These are phyloP conservation scores for Pythium dissotocum DNA, from an alignment of 352 stramenopile genomes.

Conservation along the genomic window DNA sequence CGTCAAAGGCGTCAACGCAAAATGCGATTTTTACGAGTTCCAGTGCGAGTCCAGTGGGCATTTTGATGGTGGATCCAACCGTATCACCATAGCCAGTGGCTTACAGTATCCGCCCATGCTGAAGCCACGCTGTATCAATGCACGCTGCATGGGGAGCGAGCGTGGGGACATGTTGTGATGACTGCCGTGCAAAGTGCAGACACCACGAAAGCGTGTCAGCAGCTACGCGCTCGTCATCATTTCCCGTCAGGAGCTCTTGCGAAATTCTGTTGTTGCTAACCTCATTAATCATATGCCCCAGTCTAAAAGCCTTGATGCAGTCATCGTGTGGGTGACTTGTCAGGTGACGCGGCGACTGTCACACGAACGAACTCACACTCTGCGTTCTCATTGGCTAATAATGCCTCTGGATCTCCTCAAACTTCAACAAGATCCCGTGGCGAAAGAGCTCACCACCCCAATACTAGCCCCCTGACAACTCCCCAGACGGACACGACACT, in stretches of 20 bases:
- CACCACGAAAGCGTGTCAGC: background rate
- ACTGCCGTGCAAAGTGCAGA: background rate
- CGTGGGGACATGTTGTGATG: no score
- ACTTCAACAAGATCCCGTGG: slow-evolving; percentile 18
- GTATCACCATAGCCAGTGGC: no score
- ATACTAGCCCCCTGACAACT: background rate
- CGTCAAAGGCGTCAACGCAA: no score
- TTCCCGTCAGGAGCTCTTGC: background rate
- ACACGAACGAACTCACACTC: background rate
- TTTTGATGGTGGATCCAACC: no score
- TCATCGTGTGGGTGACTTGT: background rate
- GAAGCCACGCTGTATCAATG: no score
- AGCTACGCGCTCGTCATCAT: background rate
- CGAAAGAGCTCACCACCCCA: background rate
- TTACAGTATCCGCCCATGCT: no score
- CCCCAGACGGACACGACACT: background rate
- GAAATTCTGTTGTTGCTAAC: background rate
- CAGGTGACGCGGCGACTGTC: slow-evolving; percentile 12
- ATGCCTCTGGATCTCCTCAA: background rate
- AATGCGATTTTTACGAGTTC: no score
- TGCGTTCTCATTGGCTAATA: slow-evolving; percentile 10
- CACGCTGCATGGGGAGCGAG: no score
- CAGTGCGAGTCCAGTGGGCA: no score
- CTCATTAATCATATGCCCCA: background rate
- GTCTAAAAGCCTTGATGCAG: background rate